These are phyloP conservation scores for Marasmius tenuissimus DNA, from an alignment of 1,284 basidiomycete genomes.

Conservation along the genomic window DNA sequence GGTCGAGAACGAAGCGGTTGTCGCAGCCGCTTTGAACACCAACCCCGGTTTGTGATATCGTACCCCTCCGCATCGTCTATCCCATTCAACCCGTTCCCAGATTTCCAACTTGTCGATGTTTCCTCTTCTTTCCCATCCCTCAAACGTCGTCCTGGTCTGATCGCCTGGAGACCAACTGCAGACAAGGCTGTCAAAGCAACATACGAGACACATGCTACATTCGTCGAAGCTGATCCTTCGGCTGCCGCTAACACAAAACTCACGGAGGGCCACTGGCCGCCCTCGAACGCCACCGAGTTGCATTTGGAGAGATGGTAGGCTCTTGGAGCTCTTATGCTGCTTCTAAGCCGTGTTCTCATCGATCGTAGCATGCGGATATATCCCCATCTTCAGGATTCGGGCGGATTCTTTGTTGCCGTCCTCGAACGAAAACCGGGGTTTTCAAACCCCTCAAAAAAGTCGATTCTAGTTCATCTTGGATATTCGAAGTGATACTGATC, in stretches of 20 bases:
- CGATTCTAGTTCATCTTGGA: constrained; percentile 9
- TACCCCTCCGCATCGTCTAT: not conserved
- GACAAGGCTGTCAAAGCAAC: constrained; percentile 43
- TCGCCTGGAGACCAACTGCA: constrained; percentile 71
- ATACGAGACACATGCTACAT: constrained; percentile 58
- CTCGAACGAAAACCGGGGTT: constrained; percentile 53
- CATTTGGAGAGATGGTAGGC: constrained; percentile 73
- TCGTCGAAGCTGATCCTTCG: constrained; percentile 45
- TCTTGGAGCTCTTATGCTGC: not conserved
- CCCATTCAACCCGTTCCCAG: constrained; percentile 29
- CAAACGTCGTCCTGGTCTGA: constrained; percentile 74
- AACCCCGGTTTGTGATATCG: constrained; percentile 55
- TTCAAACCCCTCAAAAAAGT: constrained; percentile 22
- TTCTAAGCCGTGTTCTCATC: not conserved
- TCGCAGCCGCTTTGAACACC: constrained; percentile 79
- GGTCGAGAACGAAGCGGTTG: constrained; percentile 96
- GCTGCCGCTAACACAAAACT: constrained; percentile 57
- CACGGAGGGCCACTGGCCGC: constrained; percentile 79
- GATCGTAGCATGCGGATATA: constrained; percentile 78
- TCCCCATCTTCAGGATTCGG: constrained; percentile 95
- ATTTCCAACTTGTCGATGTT: constrained; percentile 84
- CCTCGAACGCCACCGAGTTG: constrained; percentile 57
- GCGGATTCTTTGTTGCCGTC: constrained; percentile 96
- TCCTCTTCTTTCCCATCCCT: constrained; percentile 72
- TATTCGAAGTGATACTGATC: constrained; percentile 1